Conservation (phyloP, 208 protist genomes). For the Wallacemonas rigidus region DNA sequence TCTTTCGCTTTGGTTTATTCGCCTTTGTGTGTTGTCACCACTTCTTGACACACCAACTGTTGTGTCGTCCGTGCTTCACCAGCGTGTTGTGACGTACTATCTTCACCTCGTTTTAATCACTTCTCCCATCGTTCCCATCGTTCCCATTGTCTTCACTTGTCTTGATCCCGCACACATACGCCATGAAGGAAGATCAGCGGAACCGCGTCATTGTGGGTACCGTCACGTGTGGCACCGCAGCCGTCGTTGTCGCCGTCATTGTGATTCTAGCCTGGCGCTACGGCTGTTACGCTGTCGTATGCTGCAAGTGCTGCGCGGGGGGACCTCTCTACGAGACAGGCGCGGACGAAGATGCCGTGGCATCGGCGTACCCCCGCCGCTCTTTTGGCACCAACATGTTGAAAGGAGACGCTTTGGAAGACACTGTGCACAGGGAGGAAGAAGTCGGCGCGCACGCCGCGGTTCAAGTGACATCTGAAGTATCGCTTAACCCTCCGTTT, state of each 20-base stretch:
- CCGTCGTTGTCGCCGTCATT: not conserved
- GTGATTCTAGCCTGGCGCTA: conserved; percentile 15
- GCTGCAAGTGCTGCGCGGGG: conserved; percentile 4
- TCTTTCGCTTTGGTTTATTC: not conserved
- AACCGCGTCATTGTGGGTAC: conserved; percentile 15
- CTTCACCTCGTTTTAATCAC: not conserved
- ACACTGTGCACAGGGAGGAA: not conserved
- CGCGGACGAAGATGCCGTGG: not conserved
- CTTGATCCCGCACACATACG: not conserved
- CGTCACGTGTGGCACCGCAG: conserved; percentile 4
- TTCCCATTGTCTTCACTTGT: not conserved
- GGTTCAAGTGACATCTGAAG: no score
- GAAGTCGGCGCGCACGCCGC: no score
- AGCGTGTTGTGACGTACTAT: no score
- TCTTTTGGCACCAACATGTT: conserved; percentile 6
- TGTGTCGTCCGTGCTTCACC: not conserved
- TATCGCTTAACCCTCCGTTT: no score
- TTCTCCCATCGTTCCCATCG: not conserved
- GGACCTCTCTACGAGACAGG: conserved; percentile 12
- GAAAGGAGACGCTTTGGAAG: not conserved
- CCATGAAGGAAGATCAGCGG: conserved; percentile 8
- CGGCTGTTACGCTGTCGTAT: conserved; percentile 13
- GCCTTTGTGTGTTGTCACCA: not conserved
- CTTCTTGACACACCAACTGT: not conserved
- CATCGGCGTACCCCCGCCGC: not conserved